phyloP scores from a whole-genome alignment of 2,329 filamentous ascomycete species.

The Claviceps sp. region DNA sequence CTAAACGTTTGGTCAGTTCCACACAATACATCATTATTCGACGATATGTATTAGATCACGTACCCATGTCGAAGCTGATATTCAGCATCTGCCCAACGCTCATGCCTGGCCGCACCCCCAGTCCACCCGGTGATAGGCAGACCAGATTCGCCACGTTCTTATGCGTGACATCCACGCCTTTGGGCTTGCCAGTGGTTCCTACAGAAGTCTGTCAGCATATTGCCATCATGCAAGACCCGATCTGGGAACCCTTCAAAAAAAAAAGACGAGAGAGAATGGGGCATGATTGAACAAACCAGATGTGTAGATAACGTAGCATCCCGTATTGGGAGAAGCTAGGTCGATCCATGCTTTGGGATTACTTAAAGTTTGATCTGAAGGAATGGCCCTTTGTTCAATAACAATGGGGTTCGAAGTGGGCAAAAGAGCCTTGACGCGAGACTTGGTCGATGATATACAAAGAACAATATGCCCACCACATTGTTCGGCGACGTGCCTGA shows the following conservation, averaged over 20 bases:
- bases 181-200: conserved; percentile 42
- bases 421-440: conserved; percentile 18
- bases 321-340: conserved; percentile 21
- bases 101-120: conserved; percentile 35
- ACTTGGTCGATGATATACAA: conserved; percentile 28
- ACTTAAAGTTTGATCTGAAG: neutral
- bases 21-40: neutral
- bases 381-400: conserved; percentile 14
- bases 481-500: conserved; percentile 36
- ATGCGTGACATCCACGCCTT: conserved; percentile 45
- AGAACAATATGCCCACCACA: conserved; percentile 30
- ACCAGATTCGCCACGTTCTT: conserved; percentile 40
- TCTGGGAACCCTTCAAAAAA: neutral
- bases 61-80: conserved; percentile 49
- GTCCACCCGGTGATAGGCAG: conserved; percentile 33
- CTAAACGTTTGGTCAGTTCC: conserved; percentile 19
- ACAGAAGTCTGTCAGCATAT: conserved; percentile 1
- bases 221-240: neutral
- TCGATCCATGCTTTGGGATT: conserved; percentile 14
- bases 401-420: conserved; percentile 13
- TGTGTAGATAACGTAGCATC: conserved; percentile 40
- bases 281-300: conserved; percentile 25
- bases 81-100: conserved; percentile 43
- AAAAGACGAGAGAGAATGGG: neutral
- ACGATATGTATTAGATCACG: conserved; percentile 11